These are phyloP conservation scores for Beauveria australis DNA, from an alignment of 2,329 filamentous ascomycete species.

Conservation along the genomic window DNA sequence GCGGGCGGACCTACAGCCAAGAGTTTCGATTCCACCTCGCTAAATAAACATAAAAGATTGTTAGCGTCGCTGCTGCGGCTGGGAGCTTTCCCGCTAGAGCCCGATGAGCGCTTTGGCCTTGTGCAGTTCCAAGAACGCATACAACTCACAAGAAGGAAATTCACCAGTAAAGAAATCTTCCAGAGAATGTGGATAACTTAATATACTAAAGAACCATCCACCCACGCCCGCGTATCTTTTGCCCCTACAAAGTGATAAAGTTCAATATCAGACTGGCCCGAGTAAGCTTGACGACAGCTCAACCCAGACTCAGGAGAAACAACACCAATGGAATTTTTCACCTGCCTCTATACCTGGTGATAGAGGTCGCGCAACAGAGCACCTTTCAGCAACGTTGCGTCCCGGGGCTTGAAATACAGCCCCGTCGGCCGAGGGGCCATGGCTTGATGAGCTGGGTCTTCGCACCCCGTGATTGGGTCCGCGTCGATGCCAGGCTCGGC, in stretches of 20 bases:
- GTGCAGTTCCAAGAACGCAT: too few relatives aligned
- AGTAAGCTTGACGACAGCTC: background rate
- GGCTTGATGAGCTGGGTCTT: background rate
- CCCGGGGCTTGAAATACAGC: background rate
- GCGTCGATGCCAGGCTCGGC: background rate
- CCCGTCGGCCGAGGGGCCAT: slow-evolving; percentile 5
- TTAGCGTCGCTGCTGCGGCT: too few relatives aligned
- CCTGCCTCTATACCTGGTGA: background rate
- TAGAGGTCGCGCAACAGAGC: background rate
- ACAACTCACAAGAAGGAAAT: too few relatives aligned
- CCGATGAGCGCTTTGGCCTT: too few relatives aligned
- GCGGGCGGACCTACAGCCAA: too few relatives aligned
- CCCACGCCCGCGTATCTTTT: background rate
- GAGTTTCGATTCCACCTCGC: too few relatives aligned
- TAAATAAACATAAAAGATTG: too few relatives aligned
- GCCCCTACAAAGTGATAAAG: background rate
- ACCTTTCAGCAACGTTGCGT: background rate
- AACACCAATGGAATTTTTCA: background rate
- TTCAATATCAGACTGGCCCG: background rate
- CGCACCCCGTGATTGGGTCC: background rate
- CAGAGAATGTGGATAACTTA: background rate
- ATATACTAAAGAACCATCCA: background rate
- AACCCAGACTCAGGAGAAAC: background rate
- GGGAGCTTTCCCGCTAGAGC: too few relatives aligned
- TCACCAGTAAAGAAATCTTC: background rate